phyloP scores from a whole-genome alignment of 768 basidiomycete genomes.

The Daedaleopsis sinensis region DNA sequence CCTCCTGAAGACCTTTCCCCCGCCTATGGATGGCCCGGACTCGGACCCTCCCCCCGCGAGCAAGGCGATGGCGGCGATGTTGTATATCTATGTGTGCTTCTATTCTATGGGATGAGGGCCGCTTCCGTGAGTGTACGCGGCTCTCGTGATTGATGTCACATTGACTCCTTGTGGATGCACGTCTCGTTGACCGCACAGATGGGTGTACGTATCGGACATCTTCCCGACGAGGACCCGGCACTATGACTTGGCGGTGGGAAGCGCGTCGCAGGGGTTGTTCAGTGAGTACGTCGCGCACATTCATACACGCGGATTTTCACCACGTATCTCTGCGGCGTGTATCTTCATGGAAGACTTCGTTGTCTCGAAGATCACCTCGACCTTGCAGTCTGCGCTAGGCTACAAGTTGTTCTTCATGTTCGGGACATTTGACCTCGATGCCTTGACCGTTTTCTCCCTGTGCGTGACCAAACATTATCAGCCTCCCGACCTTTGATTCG shows the following conservation, averaged over 20 bases:
- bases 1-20: constrained; percentile 77
- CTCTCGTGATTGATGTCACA: not conserved
- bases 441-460: constrained; percentile 70
- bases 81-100: constrained; percentile 87
- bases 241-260: constrained; percentile 77
- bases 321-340: too few relatives aligned
- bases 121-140: constrained; percentile 48
- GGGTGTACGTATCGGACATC: constrained; percentile 73
- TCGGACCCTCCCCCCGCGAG: constrained; percentile 46
- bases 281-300: constrained; percentile 46
- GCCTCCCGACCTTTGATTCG: not conserved
- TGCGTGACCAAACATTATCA: constrained; percentile 33
- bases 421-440: constrained; percentile 71
- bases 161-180: not conserved
- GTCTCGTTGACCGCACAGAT: constrained; percentile 7
- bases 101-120: constrained; percentile 89
- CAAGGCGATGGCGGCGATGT: constrained; percentile 83
- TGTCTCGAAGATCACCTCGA: constrained; percentile 71
- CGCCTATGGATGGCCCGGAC: constrained; percentile 35
- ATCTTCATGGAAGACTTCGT: constrained; percentile 56
- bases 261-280: constrained; percentile 82
- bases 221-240: constrained; percentile 86
- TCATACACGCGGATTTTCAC: not conserved
- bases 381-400: constrained; percentile 59
- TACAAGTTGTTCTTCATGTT: constrained; percentile 83